These are phyloP conservation scores for Juglanconis oblonga DNA, from an alignment of 2,329 filamentous ascomycete species.

Conservation along the genomic window DNA sequence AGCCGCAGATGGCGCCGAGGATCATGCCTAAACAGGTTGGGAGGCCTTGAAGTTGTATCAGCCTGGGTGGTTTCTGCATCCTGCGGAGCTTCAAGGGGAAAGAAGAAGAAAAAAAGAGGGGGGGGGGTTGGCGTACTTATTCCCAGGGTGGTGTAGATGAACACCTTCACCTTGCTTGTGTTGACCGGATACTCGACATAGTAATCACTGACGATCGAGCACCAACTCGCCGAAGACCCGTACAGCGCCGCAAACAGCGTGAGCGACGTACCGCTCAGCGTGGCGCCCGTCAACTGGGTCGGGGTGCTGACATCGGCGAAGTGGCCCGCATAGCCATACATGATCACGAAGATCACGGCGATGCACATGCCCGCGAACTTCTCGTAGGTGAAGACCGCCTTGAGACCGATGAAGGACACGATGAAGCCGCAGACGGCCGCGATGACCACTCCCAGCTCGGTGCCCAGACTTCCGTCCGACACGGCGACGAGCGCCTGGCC, in stretches of 20 bases:
- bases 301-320: conserved; percentile 38
- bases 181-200: conserved; percentile 46
- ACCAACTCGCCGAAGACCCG: conserved; percentile 48
- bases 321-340: conserved; percentile 42
- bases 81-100: neutral
- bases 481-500: conserved; percentile 47
- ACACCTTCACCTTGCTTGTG: conserved; percentile 43
- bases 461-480: conserved; percentile 40
- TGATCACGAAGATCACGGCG: conserved; percentile 46
- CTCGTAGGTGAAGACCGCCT: conserved; percentile 47
- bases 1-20: conserved; percentile 40
- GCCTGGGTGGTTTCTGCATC: conserved; percentile 3
- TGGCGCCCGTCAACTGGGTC: conserved; percentile 32
- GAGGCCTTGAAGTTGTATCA: conserved; percentile 23
- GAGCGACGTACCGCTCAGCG: conserved; percentile 37
- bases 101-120: neutral
- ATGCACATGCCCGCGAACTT: conserved; percentile 47
- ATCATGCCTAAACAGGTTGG: conserved; percentile 49
- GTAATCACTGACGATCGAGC: conserved; percentile 42
- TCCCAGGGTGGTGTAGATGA: conserved; percentile 44
- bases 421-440: conserved; percentile 46
- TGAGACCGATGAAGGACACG: conserved; percentile 51
- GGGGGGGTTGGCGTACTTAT: conserved; percentile 29
- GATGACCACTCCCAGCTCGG: conserved; percentile 52
- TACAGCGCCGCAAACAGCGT: conserved; percentile 44